Percentiles rank a stretch among this genome's conserved stretches.
Evolutionary conservation across 139 green algal species (phyloP).

Genomic region (Cymbomonas tetramitiformis): DNA sequence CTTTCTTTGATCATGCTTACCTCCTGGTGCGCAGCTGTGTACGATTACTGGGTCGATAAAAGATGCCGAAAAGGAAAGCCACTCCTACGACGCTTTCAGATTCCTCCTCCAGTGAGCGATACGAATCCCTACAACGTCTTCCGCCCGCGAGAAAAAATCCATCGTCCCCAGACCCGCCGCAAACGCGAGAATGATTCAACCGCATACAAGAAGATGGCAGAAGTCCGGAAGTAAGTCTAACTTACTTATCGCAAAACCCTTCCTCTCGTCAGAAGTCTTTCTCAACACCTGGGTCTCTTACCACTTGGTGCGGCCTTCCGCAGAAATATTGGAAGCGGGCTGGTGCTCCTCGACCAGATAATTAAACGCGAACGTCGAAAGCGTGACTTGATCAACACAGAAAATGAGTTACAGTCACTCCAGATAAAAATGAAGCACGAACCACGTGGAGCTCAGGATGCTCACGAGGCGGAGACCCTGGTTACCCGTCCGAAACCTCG

Average conservation of each 20-base stretch:
- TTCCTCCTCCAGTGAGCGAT: constrained; percentile 58
- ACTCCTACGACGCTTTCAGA: constrained; percentile 58
- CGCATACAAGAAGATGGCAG: constrained; percentile 2
- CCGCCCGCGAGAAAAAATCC: constrained; percentile 67
- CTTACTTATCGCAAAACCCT: too few species aligned
- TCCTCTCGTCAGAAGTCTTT: too few species aligned
- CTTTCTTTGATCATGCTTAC: background rate
- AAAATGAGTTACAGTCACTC: constrained; percentile 1
- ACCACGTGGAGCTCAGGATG: background rate
- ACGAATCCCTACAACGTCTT: constrained; percentile 89
- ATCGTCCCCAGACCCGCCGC: constrained; percentile 74
- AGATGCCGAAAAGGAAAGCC: constrained; percentile 54
- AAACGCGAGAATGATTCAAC: constrained; percentile 8
- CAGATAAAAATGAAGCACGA: constrained; percentile 9
- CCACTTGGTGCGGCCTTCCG: too few species aligned
- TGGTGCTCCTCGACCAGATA: background rate
- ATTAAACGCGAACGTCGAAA: constrained; percentile 1
- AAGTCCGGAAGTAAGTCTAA: background rate
- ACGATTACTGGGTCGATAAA: constrained; percentile 81
- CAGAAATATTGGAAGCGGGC: background rate
- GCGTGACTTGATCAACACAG: background rate
- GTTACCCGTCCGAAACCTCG: background rate
- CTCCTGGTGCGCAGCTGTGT: constrained; percentile 63
- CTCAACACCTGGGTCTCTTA: too few species aligned
- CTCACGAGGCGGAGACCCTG: background rate